phyloP scores from a whole-genome alignment of 257 asterid species.

The Fraxinus cuspidata region DNA sequence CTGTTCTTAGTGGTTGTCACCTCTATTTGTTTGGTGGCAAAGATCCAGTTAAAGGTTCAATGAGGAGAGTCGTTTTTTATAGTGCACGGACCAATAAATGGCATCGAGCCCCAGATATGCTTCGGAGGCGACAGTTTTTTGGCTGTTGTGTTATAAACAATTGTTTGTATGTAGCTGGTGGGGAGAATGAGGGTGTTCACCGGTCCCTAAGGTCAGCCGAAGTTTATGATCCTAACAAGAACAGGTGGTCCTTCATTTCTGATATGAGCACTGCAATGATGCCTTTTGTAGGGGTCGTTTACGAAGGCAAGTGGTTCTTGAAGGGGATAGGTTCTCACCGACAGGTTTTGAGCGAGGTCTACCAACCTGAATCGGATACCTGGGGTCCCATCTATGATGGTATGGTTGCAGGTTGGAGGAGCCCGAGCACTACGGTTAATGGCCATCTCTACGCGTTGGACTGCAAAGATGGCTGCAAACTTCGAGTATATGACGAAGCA shows the following conservation, averaged over 20 bases:
- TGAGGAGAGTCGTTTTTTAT: constrained; percentile 46
- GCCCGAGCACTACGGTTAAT: constrained; percentile 35
- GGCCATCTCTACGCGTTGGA: constrained; percentile 37
- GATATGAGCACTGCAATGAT: constrained; percentile 51
- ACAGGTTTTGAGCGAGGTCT: constrained; percentile 43
- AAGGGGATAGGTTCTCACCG: constrained; percentile 45
- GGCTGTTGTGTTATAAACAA: constrained; percentile 49
- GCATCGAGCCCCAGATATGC: constrained; percentile 54
- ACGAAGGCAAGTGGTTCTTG: constrained; percentile 45
- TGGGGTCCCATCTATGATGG: constrained; percentile 40
- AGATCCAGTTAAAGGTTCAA: constrained; percentile 47
- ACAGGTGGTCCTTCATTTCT: constrained; percentile 43
- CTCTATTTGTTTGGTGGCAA: constrained; percentile 47
- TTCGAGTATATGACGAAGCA: constrained; percentile 36
- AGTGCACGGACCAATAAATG: constrained; percentile 47
- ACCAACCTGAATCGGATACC: constrained; percentile 35
- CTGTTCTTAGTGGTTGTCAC: constrained; percentile 47
- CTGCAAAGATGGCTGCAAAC: constrained; percentile 51
- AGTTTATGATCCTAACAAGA: constrained; percentile 48
- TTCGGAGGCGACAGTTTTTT: constrained; percentile 42
- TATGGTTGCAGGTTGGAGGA: constrained; percentile 49
- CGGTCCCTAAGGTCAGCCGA: constrained; percentile 42
- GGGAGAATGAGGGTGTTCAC: constrained; percentile 42
- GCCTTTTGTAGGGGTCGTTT: constrained; percentile 46
- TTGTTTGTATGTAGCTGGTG: constrained; percentile 48